These are phyloP conservation scores for Fraxinus anomala DNA, from an alignment of 257 asterid genomes.

Conservation along the genomic window DNA sequence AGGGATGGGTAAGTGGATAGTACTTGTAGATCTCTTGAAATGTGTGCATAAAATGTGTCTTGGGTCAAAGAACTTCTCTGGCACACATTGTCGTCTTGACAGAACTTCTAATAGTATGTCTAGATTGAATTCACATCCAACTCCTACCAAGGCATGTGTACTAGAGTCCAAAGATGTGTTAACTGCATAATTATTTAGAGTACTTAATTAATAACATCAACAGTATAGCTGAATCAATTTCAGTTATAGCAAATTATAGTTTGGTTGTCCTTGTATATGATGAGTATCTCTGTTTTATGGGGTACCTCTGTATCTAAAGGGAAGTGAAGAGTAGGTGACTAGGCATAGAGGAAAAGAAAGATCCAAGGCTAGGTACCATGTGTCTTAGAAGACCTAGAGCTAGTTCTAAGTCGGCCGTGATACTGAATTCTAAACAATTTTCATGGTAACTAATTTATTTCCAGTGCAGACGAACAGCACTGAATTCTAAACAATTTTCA, in stretches of 20 bases:
- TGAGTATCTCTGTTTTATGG: not conserved
- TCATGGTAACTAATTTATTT: not conserved
- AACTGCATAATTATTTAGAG: not conserved
- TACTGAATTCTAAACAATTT: not conserved
- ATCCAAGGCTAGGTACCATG: not conserved
- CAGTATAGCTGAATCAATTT: not conserved
- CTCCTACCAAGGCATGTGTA: not conserved
- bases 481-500: not conserved
- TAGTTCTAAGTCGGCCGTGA: not conserved
- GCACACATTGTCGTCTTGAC: not conserved
- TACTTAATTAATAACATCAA: not conserved
- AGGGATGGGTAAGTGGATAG: no score
- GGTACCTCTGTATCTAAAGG: not conserved
- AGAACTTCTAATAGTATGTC: not conserved
- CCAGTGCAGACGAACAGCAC: not conserved
- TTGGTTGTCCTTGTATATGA: not conserved
- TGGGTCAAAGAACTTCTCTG: not conserved
- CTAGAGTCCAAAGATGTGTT: not conserved
- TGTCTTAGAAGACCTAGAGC: not conserved
- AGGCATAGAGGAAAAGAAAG: not conserved
- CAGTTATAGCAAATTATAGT: not conserved
- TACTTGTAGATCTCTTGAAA: no score
- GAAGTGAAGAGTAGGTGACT: not conserved
- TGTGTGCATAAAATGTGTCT: no score
- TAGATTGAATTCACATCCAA: constrained; percentile 16